phyloP scores from a whole-genome alignment of 768 basidiomycete species.

The Myochromella boudieri region DNA sequence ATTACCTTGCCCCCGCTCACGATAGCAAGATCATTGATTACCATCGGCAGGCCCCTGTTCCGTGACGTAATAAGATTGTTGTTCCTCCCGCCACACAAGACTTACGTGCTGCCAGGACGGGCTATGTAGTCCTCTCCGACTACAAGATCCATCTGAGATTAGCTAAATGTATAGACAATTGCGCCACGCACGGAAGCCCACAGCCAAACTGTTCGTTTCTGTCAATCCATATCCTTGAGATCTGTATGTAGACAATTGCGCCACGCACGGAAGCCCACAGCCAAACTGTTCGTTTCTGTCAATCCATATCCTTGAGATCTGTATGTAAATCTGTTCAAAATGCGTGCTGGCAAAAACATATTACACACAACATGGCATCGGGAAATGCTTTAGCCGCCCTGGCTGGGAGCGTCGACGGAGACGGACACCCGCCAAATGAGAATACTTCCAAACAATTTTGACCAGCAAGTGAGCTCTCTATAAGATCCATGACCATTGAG shows the following conservation, averaged over 20 bases:
- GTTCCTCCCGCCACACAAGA: slow-evolving; percentile 1
- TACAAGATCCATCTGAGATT: slow-evolving; percentile 6
- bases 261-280: slow-evolving; percentile 32
- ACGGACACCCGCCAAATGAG: slow-evolving; percentile 41
- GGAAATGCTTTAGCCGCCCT: slow-evolving; percentile 37
- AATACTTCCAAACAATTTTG: slow-evolving; percentile 36
- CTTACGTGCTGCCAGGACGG: slow-evolving; percentile 47
- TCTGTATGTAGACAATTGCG: too few species aligned
- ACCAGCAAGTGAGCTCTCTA: slow-evolving; percentile 37
- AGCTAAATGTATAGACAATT: neutral
- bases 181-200: slow-evolving; percentile 28
- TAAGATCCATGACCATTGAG: slow-evolving; percentile 51
- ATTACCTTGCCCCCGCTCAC: slow-evolving; percentile 31
- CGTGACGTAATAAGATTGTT: neutral
- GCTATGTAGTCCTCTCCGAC: slow-evolving; percentile 53
- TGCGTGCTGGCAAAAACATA: neutral
- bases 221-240: slow-evolving; percentile 21
- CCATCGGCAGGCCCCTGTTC: slow-evolving; percentile 47
- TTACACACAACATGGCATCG: slow-evolving; percentile 20
- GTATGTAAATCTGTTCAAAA: slow-evolving; percentile 10
- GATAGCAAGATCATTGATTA: slow-evolving; percentile 46
- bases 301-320: slow-evolving; percentile 46
- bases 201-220: slow-evolving; percentile 51
- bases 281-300: slow-evolving; percentile 54
- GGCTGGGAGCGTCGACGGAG: slow-evolving; percentile 33